These are phyloP conservation scores for Abrus pulchellus DNA, from an alignment of 306 rosid species.

Conservation along the genomic window DNA sequence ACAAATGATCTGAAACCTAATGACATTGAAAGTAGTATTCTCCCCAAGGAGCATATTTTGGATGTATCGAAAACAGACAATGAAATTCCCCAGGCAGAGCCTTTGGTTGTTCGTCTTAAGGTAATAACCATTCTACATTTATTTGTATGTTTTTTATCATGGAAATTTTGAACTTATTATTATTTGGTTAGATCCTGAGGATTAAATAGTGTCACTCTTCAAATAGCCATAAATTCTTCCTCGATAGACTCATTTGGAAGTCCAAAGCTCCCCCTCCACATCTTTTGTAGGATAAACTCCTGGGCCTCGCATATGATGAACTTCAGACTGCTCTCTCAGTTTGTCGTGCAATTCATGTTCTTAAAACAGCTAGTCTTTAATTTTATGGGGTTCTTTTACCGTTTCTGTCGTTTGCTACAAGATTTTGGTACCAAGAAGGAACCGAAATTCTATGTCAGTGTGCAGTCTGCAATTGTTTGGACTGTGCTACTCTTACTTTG, in stretches of 20 bases:
- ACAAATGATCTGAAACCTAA: constrained; percentile 52
- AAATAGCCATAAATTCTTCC: background rate
- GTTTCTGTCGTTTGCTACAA: background rate
- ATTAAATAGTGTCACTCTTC: background rate
- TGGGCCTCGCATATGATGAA: background rate
- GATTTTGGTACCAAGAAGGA: background rate
- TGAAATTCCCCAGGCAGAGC: constrained; percentile 74
- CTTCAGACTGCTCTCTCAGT: background rate
- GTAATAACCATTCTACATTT: constrained; percentile 46
- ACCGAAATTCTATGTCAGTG: background rate
- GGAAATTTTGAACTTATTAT: constrained; percentile 12
- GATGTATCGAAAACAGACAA: constrained; percentile 58
- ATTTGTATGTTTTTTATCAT: constrained; percentile 23
- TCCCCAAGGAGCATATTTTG: constrained; percentile 54
- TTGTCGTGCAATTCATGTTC: background rate
- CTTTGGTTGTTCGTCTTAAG: constrained; percentile 91
- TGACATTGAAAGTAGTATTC: constrained; percentile 49
- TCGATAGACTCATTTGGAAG: background rate
- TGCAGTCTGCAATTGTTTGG: background rate
- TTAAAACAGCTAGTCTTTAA: background rate
- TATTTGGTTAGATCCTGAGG: constrained; percentile 8
- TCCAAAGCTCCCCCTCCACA: background rate
- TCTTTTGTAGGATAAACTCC: constrained; percentile 11
- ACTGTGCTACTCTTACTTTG: background rate
- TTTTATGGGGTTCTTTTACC: background rate